Percentiles rank a stretch among this genome's conserved stretches.
Conservation (phyloP, 140 eudicot genomes). For the Anethum foeniculum region DNA sequence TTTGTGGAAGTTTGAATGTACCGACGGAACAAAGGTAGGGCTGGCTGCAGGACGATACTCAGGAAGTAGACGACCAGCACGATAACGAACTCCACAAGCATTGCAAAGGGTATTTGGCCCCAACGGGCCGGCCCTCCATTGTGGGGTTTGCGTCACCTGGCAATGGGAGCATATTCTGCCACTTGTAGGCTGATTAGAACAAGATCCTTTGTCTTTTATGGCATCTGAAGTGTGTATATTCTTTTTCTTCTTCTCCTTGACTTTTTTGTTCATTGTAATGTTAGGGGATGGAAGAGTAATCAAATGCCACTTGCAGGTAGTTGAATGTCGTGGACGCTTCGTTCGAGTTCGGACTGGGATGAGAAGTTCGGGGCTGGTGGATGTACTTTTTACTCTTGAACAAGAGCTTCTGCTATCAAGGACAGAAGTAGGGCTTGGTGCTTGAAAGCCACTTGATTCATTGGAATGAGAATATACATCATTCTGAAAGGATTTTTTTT, state of each 20-base stretch:
- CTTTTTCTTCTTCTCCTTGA: slow-evolving; percentile 26
- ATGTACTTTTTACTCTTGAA: slow-evolving; percentile 33
- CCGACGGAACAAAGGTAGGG: slow-evolving; percentile 31
- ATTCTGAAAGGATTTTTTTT: slow-evolving; percentile 12
- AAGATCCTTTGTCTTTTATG: slow-evolving; percentile 7
- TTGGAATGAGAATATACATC: slow-evolving; percentile 18
- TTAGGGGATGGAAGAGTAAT: slow-evolving; percentile 21
- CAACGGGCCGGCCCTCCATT: slow-evolving; percentile 41
- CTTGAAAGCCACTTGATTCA: slow-evolving; percentile 29
- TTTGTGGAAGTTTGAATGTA: slow-evolving; percentile 31
- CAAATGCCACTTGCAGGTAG: slow-evolving; percentile 41
- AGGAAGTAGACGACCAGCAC: slow-evolving; percentile 35
- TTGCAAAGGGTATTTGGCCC: slow-evolving; percentile 45
- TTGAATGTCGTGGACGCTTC: slow-evolving; percentile 36
- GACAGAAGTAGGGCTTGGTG: slow-evolving; percentile 65
- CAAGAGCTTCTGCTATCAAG: slow-evolving; percentile 53
- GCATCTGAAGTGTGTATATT: slow-evolving; percentile 7
- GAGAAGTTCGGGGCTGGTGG: slow-evolving; percentile 25
- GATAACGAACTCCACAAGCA: slow-evolving; percentile 43
- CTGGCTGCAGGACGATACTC: slow-evolving; percentile 50
- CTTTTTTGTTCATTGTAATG: slow-evolving; percentile 17
- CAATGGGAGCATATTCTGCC: slow-evolving; percentile 34
- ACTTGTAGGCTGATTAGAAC: slow-evolving; percentile 5
- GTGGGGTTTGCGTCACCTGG: slow-evolving; percentile 31
- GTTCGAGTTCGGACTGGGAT: slow-evolving; percentile 52